These are phyloP conservation scores for Triticum turgidum DNA, from an alignment of 176 grass and related monocot species.

Conservation along the genomic window DNA sequence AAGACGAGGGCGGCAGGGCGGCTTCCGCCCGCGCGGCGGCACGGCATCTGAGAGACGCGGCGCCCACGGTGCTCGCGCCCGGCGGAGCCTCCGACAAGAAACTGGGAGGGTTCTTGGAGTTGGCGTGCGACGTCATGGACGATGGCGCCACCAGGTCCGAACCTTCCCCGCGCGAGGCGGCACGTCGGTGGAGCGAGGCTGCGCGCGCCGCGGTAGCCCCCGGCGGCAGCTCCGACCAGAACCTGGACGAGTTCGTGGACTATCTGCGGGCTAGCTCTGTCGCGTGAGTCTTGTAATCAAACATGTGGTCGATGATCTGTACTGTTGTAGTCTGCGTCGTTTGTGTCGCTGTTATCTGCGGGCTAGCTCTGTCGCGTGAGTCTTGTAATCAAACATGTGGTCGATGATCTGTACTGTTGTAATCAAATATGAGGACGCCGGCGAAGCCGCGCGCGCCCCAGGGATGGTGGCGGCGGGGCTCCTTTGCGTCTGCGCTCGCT, in stretches of 20 bases:
- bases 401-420: no score
- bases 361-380: no score
- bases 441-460: no score
- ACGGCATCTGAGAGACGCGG: neutral
- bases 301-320: no score
- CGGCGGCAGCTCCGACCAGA: conserved; percentile 5
- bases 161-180: neutral
- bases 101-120: conserved; percentile 33
- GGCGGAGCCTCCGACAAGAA: conserved; percentile 18
- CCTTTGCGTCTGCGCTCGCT: no score
- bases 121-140: conserved; percentile 17
- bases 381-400: no score
- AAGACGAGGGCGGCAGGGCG: neutral
- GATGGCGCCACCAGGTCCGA: neutral
- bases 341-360: no score
- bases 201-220: neutral
- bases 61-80: neutral
- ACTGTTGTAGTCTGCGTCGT: no score
- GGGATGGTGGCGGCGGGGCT: no score
- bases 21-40: neutral
- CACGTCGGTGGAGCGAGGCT: neutral
- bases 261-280: neutral
- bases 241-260: neutral
- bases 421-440: no score
- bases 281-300: no score